Evolutionary conservation across 306 rosid genomes (phyloP).

Genomic region (Clitoria ternatea): DNA sequence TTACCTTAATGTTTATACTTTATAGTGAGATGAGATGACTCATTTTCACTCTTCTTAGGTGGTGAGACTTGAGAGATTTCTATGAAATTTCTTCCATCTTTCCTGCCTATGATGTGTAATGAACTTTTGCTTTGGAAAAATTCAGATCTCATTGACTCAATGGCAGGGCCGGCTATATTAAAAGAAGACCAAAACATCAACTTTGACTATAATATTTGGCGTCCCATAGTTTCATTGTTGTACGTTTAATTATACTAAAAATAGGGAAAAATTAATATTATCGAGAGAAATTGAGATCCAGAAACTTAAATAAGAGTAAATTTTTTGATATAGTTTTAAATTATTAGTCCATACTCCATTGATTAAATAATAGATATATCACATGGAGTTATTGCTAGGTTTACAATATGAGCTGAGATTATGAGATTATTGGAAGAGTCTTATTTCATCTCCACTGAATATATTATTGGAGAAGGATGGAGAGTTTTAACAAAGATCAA

Average conservation of each 20-base stretch:
- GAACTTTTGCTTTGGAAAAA: background rate
- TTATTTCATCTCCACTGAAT: too few relatives aligned
- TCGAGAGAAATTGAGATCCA: too few relatives aligned
- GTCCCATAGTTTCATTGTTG: background rate
- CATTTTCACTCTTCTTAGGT: background rate
- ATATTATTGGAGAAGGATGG: too few relatives aligned
- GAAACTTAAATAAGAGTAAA: too few relatives aligned
- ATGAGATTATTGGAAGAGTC: too few relatives aligned
- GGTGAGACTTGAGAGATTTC: background rate
- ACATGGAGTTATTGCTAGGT: too few relatives aligned
- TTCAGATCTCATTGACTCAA: background rate
- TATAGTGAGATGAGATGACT: background rate
- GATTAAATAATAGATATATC: too few relatives aligned
- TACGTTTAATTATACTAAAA: background rate
- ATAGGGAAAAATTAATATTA: background rate
- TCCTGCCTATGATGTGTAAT: background rate
- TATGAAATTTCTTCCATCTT: background rate
- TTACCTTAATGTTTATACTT: background rate
- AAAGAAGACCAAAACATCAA: background rate
- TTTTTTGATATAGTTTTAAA: too few relatives aligned
- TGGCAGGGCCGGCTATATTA: background rate
- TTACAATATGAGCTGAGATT: too few relatives aligned
- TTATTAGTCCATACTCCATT: too few relatives aligned
- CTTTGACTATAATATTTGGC: background rate
- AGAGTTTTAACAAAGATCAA: too few relatives aligned